phyloP scores from a whole-genome alignment of 176 grass and related monocot species.

The Raddia guianensis region DNA sequence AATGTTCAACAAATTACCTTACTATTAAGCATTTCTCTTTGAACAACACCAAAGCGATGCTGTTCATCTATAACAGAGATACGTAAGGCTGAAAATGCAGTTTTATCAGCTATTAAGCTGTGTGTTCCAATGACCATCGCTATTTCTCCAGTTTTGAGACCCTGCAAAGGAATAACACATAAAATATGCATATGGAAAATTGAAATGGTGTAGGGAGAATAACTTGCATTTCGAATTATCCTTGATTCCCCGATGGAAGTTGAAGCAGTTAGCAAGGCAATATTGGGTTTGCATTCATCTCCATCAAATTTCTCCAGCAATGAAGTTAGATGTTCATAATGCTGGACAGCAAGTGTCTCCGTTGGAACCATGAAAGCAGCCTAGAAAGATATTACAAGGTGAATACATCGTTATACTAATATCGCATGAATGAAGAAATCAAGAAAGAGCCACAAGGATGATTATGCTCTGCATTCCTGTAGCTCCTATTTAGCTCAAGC shows the following conservation, averaged over 20 bases:
- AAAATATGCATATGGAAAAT: constrained; percentile 35
- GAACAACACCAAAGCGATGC: constrained; percentile 85
- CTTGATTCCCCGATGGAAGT: constrained; percentile 70
- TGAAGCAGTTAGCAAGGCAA: constrained; percentile 91
- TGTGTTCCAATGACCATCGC: constrained; percentile 95
- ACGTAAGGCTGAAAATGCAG: constrained; percentile 67
- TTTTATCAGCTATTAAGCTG: constrained; percentile 82
- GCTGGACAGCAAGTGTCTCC: constrained; percentile 85
- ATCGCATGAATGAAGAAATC: constrained; percentile 34
- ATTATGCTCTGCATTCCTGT: constrained; percentile 8
- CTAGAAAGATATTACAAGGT: constrained; percentile 51
- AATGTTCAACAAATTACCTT: constrained; percentile 53
- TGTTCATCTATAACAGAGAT: constrained; percentile 92
- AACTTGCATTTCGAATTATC: constrained; percentile 70
- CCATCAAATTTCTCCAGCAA: constrained; percentile 77
- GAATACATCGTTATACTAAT: constrained; percentile 26
- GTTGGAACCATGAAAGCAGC: constrained; percentile 98
- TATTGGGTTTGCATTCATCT: constrained; percentile 64
- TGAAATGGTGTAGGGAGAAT: constrained; percentile 39
- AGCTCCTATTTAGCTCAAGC: constrained; percentile 34
- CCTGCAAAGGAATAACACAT: constrained; percentile 50
- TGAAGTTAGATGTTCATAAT: constrained; percentile 76
- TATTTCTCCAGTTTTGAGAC: constrained; percentile 80
- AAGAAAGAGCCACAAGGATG: constrained; percentile 24
- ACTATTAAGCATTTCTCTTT: constrained; percentile 88